Conservation (phyloP, 2,329 filamentous ascomycete genomes). For the Neofusicoccum umdonicola region DNA sequence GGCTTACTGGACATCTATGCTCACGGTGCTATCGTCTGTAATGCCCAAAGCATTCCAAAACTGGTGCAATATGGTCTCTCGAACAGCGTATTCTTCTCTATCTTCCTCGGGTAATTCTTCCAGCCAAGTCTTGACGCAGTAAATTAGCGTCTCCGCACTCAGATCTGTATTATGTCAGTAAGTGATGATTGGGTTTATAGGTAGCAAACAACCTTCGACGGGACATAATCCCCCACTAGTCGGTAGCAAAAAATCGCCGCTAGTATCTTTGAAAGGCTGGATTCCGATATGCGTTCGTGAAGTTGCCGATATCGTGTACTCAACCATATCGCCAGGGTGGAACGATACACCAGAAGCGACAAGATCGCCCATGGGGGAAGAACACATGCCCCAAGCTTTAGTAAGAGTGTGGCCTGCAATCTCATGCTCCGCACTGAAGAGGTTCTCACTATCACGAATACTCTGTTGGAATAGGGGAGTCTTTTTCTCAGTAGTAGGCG, state of each 20-base stretch:
- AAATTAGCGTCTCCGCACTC: conserved; percentile 33
- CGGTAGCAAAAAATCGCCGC: conserved; percentile 12
- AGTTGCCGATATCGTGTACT: conserved; percentile 52
- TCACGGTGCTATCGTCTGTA: background rate
- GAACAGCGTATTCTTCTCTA: background rate
- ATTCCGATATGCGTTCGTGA: conserved; percentile 31
- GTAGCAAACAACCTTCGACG: conserved; percentile 18
- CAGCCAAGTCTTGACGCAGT: conserved; percentile 34
- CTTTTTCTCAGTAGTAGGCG: conserved; percentile 13
- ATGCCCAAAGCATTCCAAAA: conserved; percentile 5
- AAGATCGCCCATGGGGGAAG: conserved; percentile 47
- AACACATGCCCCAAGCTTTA: conserved; percentile 54
- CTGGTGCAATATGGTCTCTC: conserved; percentile 1
- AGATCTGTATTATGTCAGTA: conserved; percentile 19
- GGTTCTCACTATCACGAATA: conserved; percentile 35
- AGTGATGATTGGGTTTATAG: background rate
- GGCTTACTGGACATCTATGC: background rate
- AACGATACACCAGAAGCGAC: conserved; percentile 51
- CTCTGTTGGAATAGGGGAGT: conserved; percentile 40
- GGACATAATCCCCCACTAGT: conserved; percentile 11
- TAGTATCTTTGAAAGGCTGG: background rate
- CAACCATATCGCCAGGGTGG: conserved; percentile 57
- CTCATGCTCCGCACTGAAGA: conserved; percentile 51
- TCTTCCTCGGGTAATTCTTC: conserved; percentile 25
- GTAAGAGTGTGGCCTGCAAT: conserved; percentile 50